These are phyloP conservation scores for Triticum timopheevii DNA, from an alignment of 176 grass and related monocot species.

Conservation along the genomic window DNA sequence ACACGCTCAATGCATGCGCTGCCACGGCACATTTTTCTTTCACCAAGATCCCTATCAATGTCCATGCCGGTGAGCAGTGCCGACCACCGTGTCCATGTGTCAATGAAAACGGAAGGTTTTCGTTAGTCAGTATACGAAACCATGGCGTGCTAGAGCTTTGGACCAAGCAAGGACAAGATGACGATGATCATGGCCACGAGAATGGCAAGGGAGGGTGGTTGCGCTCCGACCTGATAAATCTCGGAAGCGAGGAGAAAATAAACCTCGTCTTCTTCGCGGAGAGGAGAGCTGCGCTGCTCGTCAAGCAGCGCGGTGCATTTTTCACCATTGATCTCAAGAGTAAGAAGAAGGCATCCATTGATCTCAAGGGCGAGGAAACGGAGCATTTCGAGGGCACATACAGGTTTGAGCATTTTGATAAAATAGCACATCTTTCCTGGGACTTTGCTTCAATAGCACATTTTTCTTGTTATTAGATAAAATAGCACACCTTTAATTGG, in stretches of 20 bases:
- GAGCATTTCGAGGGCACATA: neutral
- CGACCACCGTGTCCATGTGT: neutral
- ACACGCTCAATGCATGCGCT: neutral
- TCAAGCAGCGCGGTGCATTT: neutral
- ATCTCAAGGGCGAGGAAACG: neutral
- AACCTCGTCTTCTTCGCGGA: neutral
- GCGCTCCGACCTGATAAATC: neutral
- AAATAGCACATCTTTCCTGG: no score
- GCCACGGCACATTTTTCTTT: neutral
- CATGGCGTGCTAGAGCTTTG: neutral
- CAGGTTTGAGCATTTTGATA: neutral
- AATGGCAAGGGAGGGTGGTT: neutral
- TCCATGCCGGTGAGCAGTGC: neutral
- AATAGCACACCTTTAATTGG: no score
- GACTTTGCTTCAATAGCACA: no score
- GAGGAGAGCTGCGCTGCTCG: neutral
- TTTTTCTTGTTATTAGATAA: no score
- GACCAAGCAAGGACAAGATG: neutral
- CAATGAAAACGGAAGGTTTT: neutral
- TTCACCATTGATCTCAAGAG: neutral
- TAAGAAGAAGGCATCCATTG: neutral
- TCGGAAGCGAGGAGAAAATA: neutral
- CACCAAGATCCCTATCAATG: neutral
- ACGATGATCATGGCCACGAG: neutral
- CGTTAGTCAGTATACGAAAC: neutral